Evolutionary conservation across 345 rosid genomes (phyloP).

Genomic region (Eutrema japonicum): DNA sequence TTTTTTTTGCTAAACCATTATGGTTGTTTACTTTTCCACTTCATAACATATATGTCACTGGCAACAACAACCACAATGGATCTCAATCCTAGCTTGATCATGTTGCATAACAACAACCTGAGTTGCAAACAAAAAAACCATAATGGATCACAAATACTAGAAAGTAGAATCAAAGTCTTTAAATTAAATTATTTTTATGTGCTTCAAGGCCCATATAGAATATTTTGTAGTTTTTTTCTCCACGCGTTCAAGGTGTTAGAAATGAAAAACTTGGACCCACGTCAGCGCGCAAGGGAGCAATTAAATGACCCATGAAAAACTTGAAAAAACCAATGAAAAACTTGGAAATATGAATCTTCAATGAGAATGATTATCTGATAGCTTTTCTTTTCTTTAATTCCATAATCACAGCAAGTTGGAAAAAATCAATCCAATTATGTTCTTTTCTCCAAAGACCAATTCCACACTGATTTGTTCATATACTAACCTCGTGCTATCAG

Average conservation of each 20-base stretch:
- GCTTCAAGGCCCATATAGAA: no score
- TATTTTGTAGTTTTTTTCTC: no score
- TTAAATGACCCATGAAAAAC: no score
- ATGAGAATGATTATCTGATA: background rate
- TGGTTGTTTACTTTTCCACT: background rate
- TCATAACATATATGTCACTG: background rate
- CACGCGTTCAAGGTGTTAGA: no score
- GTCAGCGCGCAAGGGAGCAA: no score
- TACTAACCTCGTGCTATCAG: background rate
- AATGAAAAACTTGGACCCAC: no score
- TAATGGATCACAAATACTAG: no score
- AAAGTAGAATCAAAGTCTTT: no score
- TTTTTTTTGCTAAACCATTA: background rate
- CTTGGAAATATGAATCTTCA: no score
- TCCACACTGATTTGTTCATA: background rate
- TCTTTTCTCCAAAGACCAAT: background rate
- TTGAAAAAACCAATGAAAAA: no score
- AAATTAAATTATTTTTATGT: background rate
- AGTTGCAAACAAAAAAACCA: no score
- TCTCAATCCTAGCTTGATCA: background rate
- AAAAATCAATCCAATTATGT: background rate
- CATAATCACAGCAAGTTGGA: constrained; percentile 7
- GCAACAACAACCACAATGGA: background rate
- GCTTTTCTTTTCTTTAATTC: background rate
- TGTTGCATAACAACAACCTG: no score